Base-by-base conservation (phyloP, 2,329 filamentous ascomycete genomes). In the Ceratocystis harringtonii region DNA sequence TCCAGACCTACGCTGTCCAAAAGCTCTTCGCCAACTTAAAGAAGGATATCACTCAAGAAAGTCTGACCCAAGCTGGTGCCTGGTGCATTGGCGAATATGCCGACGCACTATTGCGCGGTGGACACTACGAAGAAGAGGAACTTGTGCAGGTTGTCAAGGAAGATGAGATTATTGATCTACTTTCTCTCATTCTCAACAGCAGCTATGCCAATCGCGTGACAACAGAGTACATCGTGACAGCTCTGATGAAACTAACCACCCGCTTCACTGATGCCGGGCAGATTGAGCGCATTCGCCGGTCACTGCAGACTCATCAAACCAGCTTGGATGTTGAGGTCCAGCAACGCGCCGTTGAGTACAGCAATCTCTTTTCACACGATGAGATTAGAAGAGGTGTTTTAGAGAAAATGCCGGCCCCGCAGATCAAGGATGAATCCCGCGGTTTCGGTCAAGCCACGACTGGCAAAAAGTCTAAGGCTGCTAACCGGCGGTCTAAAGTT, bases 61-160 rank as follows among this genome's bases (percentile, higher is more conserved):
- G 91, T 69, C 78, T 99, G 69, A 96, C 91, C 7, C 83, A 97
- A 68, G 91, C 92, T 62, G 94, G 90, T 45, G 88, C 94, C 5
- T 99, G 94, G 94, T 95, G 94, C 64, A 96, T 99, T 74, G 94
- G 95, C 72, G 94, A 99, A 77, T 99, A 92, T 72, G 92, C 90
- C 12, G 94, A 99, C 75, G 84, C 88, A 22, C 80, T 99, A n/a
- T 80, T 99, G 44, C 84, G 84, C 68, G 92, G 92, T 44, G 92
- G 92, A 0, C 88, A 94, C 71, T 96, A 95, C 70, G 92, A 97
- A 74, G 64, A 58, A 22, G 92, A 96, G 73, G 92, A 96, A 71
- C 79, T 95, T 36, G 90, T 95, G 12, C 77, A 81, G 68, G 80
- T 82, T 71, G 88, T 99, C 68, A 89, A 88, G 73, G 90, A 97